Percentiles rank a stretch among this genome's conserved stretches.
Conservation (phyloP, 2,329 filamentous ascomycete species). For the Aspergillus pseudoterreus region DNA sequence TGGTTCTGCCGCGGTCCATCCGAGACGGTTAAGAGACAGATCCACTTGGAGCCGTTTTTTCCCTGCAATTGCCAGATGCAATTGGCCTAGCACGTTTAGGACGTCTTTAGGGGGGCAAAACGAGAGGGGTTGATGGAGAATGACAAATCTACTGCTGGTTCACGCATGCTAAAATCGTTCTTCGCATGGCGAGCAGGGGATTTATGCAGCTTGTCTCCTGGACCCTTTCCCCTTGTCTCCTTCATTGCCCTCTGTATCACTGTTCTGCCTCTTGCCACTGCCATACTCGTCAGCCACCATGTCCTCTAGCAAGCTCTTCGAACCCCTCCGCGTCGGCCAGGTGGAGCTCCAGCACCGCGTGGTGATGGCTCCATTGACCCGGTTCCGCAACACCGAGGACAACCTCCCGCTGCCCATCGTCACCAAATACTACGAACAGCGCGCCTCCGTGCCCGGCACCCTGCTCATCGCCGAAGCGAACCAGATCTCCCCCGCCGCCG, state of each 20-base stretch:
- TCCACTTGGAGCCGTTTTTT: background rate
- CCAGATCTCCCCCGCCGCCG: conserved; percentile 44
- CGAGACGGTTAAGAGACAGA: background rate
- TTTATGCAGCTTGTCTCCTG: background rate
- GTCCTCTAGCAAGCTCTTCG: conserved; percentile 12
- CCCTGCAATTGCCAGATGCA: background rate
- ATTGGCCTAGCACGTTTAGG: background rate
- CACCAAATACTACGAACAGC: conserved; percentile 47
- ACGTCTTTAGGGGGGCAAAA: background rate
- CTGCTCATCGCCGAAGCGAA: conserved; percentile 58
- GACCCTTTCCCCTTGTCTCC: background rate
- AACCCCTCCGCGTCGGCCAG: conserved; percentile 37
- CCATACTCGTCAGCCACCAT: background rate
- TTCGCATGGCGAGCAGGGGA: background rate
- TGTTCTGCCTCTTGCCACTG: background rate
- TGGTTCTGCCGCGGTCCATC: background rate
- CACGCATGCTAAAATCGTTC: background rate
- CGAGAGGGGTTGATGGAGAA: background rate
- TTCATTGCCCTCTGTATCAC: background rate
- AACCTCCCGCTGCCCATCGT: conserved; percentile 39
- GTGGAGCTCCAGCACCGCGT: conserved; percentile 41
- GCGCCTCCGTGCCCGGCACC: conserved; percentile 50
- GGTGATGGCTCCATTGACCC: conserved; percentile 54
- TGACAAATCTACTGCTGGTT: background rate
- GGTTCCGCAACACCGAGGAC: conserved; percentile 47